Evolutionary conservation across 106 monocot genomes (phyloP).

Genomic region (Xerophyta viscosa): DNA sequence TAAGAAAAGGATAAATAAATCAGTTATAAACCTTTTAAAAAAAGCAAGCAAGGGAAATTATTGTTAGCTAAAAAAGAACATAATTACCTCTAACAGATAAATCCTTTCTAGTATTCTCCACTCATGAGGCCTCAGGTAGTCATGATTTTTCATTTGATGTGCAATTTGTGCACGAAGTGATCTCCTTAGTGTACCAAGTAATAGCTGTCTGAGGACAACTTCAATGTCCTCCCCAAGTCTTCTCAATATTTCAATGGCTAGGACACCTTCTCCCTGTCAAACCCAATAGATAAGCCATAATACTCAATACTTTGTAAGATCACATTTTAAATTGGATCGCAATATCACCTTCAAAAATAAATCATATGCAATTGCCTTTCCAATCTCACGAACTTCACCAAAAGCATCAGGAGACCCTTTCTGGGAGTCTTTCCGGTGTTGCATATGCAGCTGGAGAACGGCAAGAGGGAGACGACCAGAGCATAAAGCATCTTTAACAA

Average conservation of each 20-base stretch:
- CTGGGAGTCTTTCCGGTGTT: slow-evolving; percentile 36
- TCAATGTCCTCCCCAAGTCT: slow-evolving; percentile 90
- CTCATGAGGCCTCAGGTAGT: slow-evolving; percentile 56
- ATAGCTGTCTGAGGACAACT: slow-evolving; percentile 56
- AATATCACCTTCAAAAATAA: slow-evolving; percentile 73
- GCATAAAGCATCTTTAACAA: slow-evolving; percentile 83
- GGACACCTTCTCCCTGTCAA: slow-evolving; percentile 75
- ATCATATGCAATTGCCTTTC: slow-evolving; percentile 83
- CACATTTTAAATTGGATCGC: neutral
- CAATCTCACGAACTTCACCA: slow-evolving; percentile 62
- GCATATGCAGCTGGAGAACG: slow-evolving; percentile 77
- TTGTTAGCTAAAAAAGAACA: too few species aligned
- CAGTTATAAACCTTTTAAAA: too few species aligned
- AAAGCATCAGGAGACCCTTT: slow-evolving; percentile 59
- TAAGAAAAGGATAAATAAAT: neutral
- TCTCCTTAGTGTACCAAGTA: slow-evolving; percentile 81
- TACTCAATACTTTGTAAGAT: slow-evolving; percentile 5
- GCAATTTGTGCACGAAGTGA: slow-evolving; percentile 60
- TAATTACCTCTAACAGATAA: slow-evolving; percentile 73
- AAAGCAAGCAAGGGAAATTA: too few species aligned
- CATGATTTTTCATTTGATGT: slow-evolving; percentile 62
- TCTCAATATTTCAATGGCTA: slow-evolving; percentile 66
- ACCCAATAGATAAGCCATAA: slow-evolving; percentile 8
- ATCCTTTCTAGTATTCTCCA: slow-evolving; percentile 53
- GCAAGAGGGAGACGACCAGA: slow-evolving; percentile 79